A percentile compares a stretch with the other conserved stretches of the same genome.
phyloP scores from a whole-genome alignment of 1,284 basidiomycete genomes.

The Ceratobasidium sp. region DNA sequence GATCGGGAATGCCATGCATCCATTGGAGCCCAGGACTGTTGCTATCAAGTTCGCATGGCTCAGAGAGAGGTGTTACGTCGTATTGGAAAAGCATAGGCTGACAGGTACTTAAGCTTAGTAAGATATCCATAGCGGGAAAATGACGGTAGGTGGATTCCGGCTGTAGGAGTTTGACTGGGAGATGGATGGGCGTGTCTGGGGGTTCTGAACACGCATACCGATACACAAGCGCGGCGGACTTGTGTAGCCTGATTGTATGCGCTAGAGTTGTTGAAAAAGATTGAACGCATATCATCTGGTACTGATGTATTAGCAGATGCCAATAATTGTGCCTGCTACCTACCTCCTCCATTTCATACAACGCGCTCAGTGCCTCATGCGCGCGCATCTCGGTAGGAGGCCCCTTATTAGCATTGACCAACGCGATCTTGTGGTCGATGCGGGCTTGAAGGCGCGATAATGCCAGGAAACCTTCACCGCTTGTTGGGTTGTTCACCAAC shows the following conservation, averaged over 20 bases:
- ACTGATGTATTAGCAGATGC: not conserved
- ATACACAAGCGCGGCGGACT: not conserved
- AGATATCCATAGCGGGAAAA: constrained; percentile 1
- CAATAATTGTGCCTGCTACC: not conserved
- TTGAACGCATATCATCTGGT: not conserved
- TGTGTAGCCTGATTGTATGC: not conserved
- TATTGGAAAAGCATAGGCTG: constrained; percentile 33
- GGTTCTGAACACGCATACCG: constrained; percentile 21
- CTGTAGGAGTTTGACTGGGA: not conserved
- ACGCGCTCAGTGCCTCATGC: not conserved
- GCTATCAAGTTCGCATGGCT: not conserved
- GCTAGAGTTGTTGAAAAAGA: not conserved
- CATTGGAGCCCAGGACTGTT: constrained; percentile 5
- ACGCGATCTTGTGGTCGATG: not conserved
- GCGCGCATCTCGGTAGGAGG: not conserved
- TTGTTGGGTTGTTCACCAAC: not conserved
- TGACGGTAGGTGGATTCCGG: not conserved
- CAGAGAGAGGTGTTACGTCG: not conserved
- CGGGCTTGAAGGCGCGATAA: not conserved
- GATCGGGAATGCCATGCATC: constrained; percentile 33
- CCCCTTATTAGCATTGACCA: not conserved
- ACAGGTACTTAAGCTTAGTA: not conserved
- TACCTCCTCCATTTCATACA: constrained; percentile 5
- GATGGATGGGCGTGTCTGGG: not conserved
- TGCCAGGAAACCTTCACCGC: not conserved